Percentiles rank a stretch among this genome's conserved stretches.
Conservation (phyloP, 2,329 filamentous ascomycete species). For the Niveomyces coronatus region DNA sequence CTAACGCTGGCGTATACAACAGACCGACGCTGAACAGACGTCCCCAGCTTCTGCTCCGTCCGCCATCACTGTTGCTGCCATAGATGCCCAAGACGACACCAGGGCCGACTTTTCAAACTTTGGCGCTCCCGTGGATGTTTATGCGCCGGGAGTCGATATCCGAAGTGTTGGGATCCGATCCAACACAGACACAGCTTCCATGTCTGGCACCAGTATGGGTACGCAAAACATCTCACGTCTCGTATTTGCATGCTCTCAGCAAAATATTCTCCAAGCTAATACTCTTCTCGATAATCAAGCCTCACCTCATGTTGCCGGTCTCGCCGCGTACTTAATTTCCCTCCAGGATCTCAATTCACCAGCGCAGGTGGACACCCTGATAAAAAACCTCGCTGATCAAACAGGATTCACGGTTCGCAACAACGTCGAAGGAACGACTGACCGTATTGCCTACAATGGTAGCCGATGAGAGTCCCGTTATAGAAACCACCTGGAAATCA, state of each 20-base stretch:
- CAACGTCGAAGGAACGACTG: conserved; percentile 36
- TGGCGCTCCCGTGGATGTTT: conserved; percentile 41
- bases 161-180: conserved; percentile 41
- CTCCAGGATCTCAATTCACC: conserved; percentile 37
- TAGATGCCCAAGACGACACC: conserved; percentile 38
- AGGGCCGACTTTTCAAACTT: conserved; percentile 50
- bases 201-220: conserved; percentile 51
- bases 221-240: conserved; percentile 14
- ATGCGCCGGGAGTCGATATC: conserved; percentile 45
- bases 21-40: conserved; percentile 37
- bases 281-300: conserved; percentile 30
- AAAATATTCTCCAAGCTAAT: conserved; percentile 12
- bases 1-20: too few relatives aligned
- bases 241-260: not conserved
- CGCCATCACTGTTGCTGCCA: conserved; percentile 50
- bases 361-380: conserved; percentile 31
- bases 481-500: not conserved
- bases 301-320: conserved; percentile 55
- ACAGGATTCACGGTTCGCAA: conserved; percentile 33
- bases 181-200: conserved; percentile 31
- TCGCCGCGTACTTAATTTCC: conserved; percentile 57
- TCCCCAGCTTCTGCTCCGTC: conserved; percentile 45
- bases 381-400: conserved; percentile 41
- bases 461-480: conserved; percentile 15
- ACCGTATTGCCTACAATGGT: conserved; percentile 48